Conservation (phyloP, 192 early-diverging fungal genomes). For the Coemansia sp. region DNA sequence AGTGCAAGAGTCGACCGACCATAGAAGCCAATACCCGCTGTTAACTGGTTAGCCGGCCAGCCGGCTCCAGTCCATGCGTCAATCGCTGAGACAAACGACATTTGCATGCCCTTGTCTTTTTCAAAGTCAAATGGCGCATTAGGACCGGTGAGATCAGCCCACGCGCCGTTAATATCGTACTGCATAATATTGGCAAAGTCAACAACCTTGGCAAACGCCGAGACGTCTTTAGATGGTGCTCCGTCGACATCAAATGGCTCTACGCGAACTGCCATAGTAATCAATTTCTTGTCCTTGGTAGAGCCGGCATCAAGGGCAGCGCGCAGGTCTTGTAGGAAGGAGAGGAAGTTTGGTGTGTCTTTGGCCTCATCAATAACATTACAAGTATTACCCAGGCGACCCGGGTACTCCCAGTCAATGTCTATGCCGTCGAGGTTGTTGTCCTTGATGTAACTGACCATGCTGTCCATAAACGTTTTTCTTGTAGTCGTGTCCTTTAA, state of each 20-base stretch:
- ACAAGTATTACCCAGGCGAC: slow-evolving; percentile 31
- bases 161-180: slow-evolving; percentile 67
- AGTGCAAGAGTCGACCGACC: slow-evolving; percentile 57
- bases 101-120: slow-evolving; percentile 28
- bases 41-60: slow-evolving; percentile 66
- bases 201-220: slow-evolving; percentile 64
- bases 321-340: slow-evolving; percentile 65
- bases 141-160: slow-evolving; percentile 61
- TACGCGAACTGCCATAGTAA: slow-evolving; percentile 65
- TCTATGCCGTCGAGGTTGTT: slow-evolving; percentile 73
- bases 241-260: slow-evolving; percentile 60
- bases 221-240: slow-evolving; percentile 57
- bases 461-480: slow-evolving; percentile 53
- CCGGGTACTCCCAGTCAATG: slow-evolving; percentile 76
- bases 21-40: slow-evolving; percentile 67
- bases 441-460: slow-evolving; percentile 49
- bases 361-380: slow-evolving; percentile 54
- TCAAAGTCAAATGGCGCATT: slow-evolving; percentile 63
- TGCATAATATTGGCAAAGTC: slow-evolving; percentile 71
- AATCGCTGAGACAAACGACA: slow-evolving; percentile 59
- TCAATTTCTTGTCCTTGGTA: slow-evolving; percentile 50
- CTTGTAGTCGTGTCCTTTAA: slow-evolving; percentile 14
- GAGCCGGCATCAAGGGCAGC: slow-evolving; percentile 53
- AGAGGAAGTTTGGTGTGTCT: slow-evolving; percentile 68
- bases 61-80: slow-evolving; percentile 62